Base-by-base conservation (phyloP, 2,329 filamentous ascomycete genomes). In the Penicillium paneum region DNA sequence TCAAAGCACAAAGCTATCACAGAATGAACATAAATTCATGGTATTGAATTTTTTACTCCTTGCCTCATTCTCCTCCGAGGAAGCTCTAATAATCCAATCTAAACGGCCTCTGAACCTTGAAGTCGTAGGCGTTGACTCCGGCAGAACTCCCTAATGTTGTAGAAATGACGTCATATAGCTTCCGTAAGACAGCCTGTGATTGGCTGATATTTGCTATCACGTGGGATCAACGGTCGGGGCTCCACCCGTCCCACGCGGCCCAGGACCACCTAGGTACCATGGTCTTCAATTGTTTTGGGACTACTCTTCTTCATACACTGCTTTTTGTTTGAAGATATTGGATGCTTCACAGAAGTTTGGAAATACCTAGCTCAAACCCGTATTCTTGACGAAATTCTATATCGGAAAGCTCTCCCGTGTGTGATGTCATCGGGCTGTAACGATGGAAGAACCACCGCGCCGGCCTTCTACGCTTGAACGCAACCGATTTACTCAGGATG, bases 371-470 rank as follows among this genome's bases (percentile, higher is more conserved):
- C 28, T 3, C 4, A 10, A 2, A 19, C 2, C 19, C 3, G 17
- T 5, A 12, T 19, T 15, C 19, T n/a, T 19, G 7, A 21, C 8
- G 5, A 21, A 21, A 32, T 44, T 44, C 8, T 21, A n/a, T 11
- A 35, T 24, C 8, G 13, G 17, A 32, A 13, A 21, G 4, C 8
- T n/a, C 15, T 6, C n/a, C 29, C 41, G 5, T 17, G 28, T 40
- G 43, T 52, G 50, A 52, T 48, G 50, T 52, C 50, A 52, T 48
- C 10, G n/a, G 28, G 28, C 49, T 28, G 43, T 28, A 26, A 13
- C 5, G 3, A 52, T 52, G 50, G 43, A 52, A 48, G 35, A 39
- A 40, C 34, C 36, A 41, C 35, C 44, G 12, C 43, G 28, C 8
- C 50, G 43, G 31, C 44, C 35, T 28, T 52, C 35, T 21, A 32